Percentiles rank a stretch among this genome's conserved stretches.
Conservation (phyloP, 192 early-diverging fungal genomes). For the Obelidium mucronatum region DNA sequence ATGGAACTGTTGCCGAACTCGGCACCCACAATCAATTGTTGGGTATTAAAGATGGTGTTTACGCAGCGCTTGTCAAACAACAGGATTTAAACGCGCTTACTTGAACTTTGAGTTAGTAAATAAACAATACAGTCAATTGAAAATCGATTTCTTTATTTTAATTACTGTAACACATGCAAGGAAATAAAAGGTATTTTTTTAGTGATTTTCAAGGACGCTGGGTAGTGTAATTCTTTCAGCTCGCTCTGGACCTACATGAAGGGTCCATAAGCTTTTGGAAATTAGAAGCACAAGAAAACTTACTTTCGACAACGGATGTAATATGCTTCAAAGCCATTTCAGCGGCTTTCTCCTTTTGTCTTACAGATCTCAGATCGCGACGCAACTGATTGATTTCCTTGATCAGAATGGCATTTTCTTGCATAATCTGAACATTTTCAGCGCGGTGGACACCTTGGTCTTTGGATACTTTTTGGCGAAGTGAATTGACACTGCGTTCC, state of each 20-base stretch:
- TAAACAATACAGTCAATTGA: background rate
- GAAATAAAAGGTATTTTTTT: background rate
- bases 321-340: conserved; percentile 49
- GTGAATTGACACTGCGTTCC: conserved; percentile 61
- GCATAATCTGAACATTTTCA: conserved; percentile 66
- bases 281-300: background rate
- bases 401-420: conserved; percentile 64
- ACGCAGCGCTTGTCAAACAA: conserved; percentile 36
- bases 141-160: background rate
- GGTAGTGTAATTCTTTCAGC: background rate
- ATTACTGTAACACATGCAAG: no score
- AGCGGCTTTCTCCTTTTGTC: conserved; percentile 52
- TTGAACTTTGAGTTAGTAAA: background rate
- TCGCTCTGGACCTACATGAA: background rate
- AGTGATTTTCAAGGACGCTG: background rate
- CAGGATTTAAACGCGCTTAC: conserved; percentile 35
- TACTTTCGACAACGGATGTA: conserved; percentile 7
- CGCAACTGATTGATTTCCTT: conserved; percentile 66
- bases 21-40: conserved; percentile 86
- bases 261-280: background rate
- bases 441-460: conserved; percentile 58
- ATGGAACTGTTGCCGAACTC: conserved; percentile 59
- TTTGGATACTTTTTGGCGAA: conserved; percentile 59
- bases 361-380: conserved; percentile 47
- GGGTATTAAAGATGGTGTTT: conserved; percentile 17